Evolutionary conservation across 1,284 basidiomycete genomes (phyloP), one percentile per base, ranked within the genome.

Genomic region (Puccinia polysora): DNA sequence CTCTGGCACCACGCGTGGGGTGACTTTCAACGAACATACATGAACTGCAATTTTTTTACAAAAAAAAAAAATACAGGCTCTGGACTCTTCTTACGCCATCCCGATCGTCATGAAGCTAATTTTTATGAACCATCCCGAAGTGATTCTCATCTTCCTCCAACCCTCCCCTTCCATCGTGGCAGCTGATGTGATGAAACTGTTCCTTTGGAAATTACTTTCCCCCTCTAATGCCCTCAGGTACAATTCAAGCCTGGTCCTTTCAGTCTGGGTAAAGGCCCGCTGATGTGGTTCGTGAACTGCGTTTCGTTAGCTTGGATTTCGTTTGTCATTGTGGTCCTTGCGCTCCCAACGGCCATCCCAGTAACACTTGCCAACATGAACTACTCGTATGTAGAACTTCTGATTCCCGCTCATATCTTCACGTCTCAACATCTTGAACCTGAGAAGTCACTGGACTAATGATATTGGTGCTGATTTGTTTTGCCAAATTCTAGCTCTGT

Each of bases 171-270:
- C 18, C 15, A 32, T 14, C 5, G 4, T 18, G 5, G 28, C 43
- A 50, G 15, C 45, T 18, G 1, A 38, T 34, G 14, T 43, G 8
- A 43, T 8, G 40, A 18, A 43, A 43, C 8, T 2, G 12, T 6
- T 47, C 14, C 32, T 12, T 28, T 28, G 55, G 30, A 58, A 32
- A 20, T 28, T 5, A 7, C 8, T 43, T 23, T 43, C 12, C 34
- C 23, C 7, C 43, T 23, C 43, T 62, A 14, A 36, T 40, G 23
- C 30, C 15, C 43, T 47, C 23, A 72, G 69, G 69, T 72, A 8
- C 73, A 75, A 73, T 92, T 90, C 83, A 87, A 87, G 78, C 90
- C 90, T 0, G 91, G 91, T n/a, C 91, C 91, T 20, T 93, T 91
- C 81, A 89, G 86, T 79, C 86, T 92, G 83, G 90, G 90, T 25